phyloP scores from a whole-genome alignment of 2,329 filamentous ascomycete species.

The Didymella glomerata region DNA sequence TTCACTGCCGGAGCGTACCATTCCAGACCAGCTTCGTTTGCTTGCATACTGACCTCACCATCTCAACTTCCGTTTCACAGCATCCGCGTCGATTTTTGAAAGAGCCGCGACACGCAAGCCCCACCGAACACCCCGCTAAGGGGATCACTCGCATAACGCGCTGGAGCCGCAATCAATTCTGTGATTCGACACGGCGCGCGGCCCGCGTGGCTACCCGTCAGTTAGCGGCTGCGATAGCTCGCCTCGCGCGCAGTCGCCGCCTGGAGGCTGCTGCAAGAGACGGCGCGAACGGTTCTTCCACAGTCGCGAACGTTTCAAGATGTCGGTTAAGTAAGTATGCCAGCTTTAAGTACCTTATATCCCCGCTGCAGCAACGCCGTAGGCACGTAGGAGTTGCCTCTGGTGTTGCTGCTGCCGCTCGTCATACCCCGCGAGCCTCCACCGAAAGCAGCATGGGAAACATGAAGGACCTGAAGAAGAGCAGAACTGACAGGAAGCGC shows the following conservation, averaged over 20 bases:
- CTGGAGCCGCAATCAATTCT: constrained; percentile 26
- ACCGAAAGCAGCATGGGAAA: constrained; percentile 18
- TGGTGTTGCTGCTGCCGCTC: constrained; percentile 22
- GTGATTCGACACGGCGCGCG: constrained; percentile 35
- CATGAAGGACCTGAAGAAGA: constrained; percentile 42
- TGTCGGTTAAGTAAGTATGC: constrained; percentile 53
- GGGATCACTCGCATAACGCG: constrained; percentile 33
- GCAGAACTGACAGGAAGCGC: constrained; percentile 47
- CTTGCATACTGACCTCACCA: neutral
- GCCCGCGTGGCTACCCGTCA: constrained; percentile 1
- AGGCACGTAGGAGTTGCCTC: constrained; percentile 7
- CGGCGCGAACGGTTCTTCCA: constrained; percentile 32
- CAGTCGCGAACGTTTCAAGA: constrained; percentile 37
- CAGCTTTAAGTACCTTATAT: constrained; percentile 8
- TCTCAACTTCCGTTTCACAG: constrained; percentile 4
- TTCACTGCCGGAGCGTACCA: neutral
- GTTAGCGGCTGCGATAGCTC: neutral
- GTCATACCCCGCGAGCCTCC: constrained; percentile 24
- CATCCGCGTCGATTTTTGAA: constrained; percentile 8
- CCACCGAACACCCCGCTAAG: constrained; percentile 35
- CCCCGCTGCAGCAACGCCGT: neutral
- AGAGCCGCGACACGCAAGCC: constrained; percentile 32
- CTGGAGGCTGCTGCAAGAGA: constrained; percentile 30
- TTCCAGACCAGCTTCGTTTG: neutral
- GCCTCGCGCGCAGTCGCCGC: constrained; percentile 13